Evolutionary conservation across 23 red algal species (phyloP), one percentile per base, ranked within the genome.

Genomic region (Gracilaria domingensis): DNA sequence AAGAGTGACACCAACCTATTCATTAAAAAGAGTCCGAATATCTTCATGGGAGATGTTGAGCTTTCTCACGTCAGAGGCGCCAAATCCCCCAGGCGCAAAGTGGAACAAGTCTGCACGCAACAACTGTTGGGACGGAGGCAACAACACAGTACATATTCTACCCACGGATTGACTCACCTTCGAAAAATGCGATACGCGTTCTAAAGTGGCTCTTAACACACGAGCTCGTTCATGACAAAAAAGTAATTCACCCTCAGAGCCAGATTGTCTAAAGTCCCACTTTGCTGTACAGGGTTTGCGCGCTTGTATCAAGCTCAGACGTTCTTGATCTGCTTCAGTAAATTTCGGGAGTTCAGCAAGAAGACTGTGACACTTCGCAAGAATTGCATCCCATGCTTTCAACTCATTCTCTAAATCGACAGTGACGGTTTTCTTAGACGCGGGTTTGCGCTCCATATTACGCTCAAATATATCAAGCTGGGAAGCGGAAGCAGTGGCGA

Each of bases 121-220:
- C 13, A 84, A 25, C 20, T 77, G 80, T 39, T 92, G 89, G 30
- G 89, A 92, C 53, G 89, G 89, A 32, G 89, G 89, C 32, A 92
- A 0, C n/a, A 92, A 69, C 8, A 92, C 89, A 12, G 89, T 92
- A 24, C 79, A 84, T 51, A 92, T 40, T 65, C 89, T 77, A 29
- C 89, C 89, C 21, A 92, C 71, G 17, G 79, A 53, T 24, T 60
- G 32, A 78, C 89, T 92, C 30, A 92, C 69, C 12, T 74, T 59
- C 34, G 78, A 59, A 64, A 92, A 92, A 77, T 92, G 89, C 13
- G 54, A 54, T 17, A 92, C 89, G 9, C 89, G 48, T 20, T 83
- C 80, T 18, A 59, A 25, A 23, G 80, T 84, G 33, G 44, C 89
- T 21, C 51, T 40, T 23, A 92, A 61, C 26, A 92, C 80, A 25